Conservation (phyloP, 2,329 filamentous ascomycete species). For the Aureobasidium lini region DNA sequence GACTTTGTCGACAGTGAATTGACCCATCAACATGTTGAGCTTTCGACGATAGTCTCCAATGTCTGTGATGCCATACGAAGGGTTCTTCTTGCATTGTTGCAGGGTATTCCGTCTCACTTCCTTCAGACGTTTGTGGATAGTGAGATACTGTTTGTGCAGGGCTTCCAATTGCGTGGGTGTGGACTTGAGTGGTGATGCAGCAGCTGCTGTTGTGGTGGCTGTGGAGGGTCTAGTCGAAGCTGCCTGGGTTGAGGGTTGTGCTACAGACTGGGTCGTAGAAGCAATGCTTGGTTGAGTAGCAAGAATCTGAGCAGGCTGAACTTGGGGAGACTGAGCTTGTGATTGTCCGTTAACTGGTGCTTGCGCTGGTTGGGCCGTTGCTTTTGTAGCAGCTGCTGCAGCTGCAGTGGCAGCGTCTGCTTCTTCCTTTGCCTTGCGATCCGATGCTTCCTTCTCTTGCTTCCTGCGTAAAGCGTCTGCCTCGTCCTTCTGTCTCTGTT, state of each 20-base stretch:
- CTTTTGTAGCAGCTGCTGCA: conserved; percentile 22
- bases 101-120: conserved; percentile 46
- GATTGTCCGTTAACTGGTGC: not conserved
- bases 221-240: not conserved
- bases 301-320: not conserved
- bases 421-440: conserved; percentile 21
- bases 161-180: conserved; percentile 29
- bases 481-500: conserved; percentile 13
- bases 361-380: not conserved
- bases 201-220: not conserved
- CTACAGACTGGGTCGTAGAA: not conserved
- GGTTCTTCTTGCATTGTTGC: conserved; percentile 49
- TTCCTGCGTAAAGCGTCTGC: conserved; percentile 15
- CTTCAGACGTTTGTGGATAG: conserved; percentile 63
- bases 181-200: not conserved
- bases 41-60: conserved; percentile 65
- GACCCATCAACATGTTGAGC: conserved; percentile 65
- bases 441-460: conserved; percentile 22
- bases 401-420: conserved; percentile 21
- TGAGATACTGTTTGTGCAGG: conserved; percentile 42
- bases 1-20: conserved; percentile 59
- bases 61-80: conserved; percentile 49
- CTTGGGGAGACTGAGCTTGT: not conserved
- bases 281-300: not conserved
- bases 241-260: not conserved